Evolutionary conservation across 2,329 filamentous ascomycete species (phyloP), one percentile per base, ranked within the genome.

Genomic region (Ophiocordyceps camponoti-floridani): DNA sequence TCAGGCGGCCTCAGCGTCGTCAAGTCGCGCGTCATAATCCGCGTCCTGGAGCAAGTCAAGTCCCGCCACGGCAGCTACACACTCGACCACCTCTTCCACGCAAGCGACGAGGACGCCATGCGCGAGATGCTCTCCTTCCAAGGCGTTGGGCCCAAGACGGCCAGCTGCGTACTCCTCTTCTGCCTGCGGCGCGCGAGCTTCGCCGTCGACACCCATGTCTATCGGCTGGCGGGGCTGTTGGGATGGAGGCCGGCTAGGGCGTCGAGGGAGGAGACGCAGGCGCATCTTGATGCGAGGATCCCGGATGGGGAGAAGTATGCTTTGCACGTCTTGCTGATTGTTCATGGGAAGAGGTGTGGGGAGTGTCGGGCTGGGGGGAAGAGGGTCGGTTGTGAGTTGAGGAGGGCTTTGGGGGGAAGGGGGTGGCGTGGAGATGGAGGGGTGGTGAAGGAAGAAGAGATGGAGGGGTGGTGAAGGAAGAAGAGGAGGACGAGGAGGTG

Each of bases 11-110:
- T 89, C 1, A 79, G 77, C 13, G 72, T 73, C 33, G 68, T 75
- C n/a, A 91, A 89, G 60, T 82, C 77, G 54, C 78, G 73, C 47
- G 75, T 79, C 51, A 84, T 89, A 51, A 75, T 87, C 50, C 61
- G 63, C 33, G 79, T 86, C 44, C 63, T 89, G 53, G 63, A 71
- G 42, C 78, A 84, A 54, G 81, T 79, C 35, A 66, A 73, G 44
- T 56, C 51, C 19, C 51, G 53, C 28, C 57, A 67, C 52, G 66
- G 65, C 4, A 41, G 18, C 1, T 70, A 69, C 51, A 67, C 66
- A 14, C 60, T 74, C 2, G 68, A 75, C 46, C 66, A 72, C 51
- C 56, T 75, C 12, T 67, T 69, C 42, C 48, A 51, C 6, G 54
- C 56, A 10, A 54, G 54, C 2, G 61, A 68, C 51, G 64, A 65